These are phyloP conservation scores for Calendula officinalis DNA, from an alignment of 129 eudicot genomes.

Conservation along the genomic window DNA sequence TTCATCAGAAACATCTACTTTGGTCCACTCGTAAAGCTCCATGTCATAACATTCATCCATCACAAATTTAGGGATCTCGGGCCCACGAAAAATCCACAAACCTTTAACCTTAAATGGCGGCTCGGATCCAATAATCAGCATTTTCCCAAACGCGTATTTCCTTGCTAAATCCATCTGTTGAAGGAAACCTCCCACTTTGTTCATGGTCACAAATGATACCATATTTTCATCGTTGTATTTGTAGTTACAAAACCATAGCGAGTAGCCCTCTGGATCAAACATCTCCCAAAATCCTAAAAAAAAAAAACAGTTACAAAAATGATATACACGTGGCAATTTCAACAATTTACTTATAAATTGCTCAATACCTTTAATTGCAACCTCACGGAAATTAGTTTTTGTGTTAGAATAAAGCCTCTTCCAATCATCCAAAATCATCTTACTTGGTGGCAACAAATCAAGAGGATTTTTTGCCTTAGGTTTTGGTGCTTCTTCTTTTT, in stretches of 20 bases:
- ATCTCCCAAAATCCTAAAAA: conserved; percentile 85
- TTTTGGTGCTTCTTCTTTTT: conserved; percentile 80
- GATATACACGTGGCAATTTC: background rate
- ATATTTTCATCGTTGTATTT: conserved; percentile 81
- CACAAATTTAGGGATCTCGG: conserved; percentile 72
- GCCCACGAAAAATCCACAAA: conserved; percentile 84
- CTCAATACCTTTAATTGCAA: conserved; percentile 80
- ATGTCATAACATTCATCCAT: conserved; percentile 82
- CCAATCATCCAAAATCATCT: conserved; percentile 93
- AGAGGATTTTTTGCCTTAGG: conserved; percentile 88
- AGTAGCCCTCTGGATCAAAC: conserved; percentile 94
- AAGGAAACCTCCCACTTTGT: conserved; percentile 84
- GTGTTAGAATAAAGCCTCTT: conserved; percentile 95
- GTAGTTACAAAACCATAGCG: conserved; percentile 88
- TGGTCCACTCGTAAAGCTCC: conserved; percentile 82
- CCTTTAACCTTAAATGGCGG: conserved; percentile 85
- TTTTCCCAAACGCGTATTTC: conserved; percentile 86
- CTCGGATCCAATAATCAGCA: conserved; percentile 68
- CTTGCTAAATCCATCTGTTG: conserved; percentile 89
- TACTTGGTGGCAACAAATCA: conserved; percentile 87
- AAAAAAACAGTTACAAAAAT: background rate
- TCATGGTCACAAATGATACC: conserved; percentile 79
- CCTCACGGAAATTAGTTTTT: conserved; percentile 86
- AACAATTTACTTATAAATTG: background rate
- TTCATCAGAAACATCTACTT: conserved; percentile 66